A percentile compares a stretch with the other conserved stretches of the same genome.
phyloP scores from a whole-genome alignment of 768 basidiomycete species.

The Auricularia cornea region DNA sequence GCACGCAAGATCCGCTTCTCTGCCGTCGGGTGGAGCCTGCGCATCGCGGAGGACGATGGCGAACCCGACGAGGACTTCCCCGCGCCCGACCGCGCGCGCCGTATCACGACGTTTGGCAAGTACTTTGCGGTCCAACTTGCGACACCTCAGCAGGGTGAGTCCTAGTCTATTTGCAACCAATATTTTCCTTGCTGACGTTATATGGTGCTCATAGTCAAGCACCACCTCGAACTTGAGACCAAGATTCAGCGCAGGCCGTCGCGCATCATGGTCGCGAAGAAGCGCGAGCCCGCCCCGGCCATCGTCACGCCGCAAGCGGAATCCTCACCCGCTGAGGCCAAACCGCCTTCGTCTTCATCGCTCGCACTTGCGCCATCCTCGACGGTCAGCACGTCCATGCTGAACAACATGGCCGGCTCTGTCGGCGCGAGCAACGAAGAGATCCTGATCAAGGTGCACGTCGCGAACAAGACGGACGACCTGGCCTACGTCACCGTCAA shows the following conservation, averaged over 20 bases:
- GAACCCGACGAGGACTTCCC: slow-evolving; percentile 99
- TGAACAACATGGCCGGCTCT: background rate
- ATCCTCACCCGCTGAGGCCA: slow-evolving; percentile 6
- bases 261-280: slow-evolving; percentile 51
- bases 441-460: slow-evolving; percentile 15
- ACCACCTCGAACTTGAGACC: slow-evolving; percentile 71
- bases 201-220: slow-evolving; percentile 35
- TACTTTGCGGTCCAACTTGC: background rate
- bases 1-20: slow-evolving; percentile 51
- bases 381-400: background rate
- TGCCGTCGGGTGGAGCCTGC: slow-evolving; percentile 83
- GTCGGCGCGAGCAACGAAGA: background rate
- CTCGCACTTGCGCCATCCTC: background rate
- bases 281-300: slow-evolving; percentile 16
- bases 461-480: slow-evolving; percentile 70
- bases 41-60: slow-evolving; percentile 94
- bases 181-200: background rate
- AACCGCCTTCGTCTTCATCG: background rate
- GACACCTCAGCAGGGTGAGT: slow-evolving; percentile 50
- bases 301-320: background rate
- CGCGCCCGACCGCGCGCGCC: slow-evolving; percentile 67
- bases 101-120: slow-evolving; percentile 7
- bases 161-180: background rate
- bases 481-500: slow-evolving; percentile 86
- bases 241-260: slow-evolving; percentile 82